Evolutionary conservation across 495 filamentous ascomycete species (phyloP), one percentile per base, ranked within the genome.

Genomic region (Cairneyella variabilis): DNA sequence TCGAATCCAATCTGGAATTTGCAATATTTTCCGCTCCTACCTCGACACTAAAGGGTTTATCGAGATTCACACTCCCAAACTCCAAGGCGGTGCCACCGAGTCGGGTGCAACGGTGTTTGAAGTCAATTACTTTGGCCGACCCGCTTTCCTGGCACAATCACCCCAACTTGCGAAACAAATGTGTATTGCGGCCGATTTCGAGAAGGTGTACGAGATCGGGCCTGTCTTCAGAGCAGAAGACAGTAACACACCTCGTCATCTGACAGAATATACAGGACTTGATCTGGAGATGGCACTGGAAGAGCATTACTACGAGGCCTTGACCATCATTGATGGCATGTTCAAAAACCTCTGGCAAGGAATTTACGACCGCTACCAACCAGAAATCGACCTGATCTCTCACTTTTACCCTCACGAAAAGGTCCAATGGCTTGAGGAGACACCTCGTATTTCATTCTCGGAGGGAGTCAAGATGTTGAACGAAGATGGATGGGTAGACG

Each of bases 161-260:
- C 92, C 92, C 5, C 92, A 97, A 69, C 70, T 97, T 22, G 87
- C 89, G 66, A 97, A 97, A 75, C 92, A 97, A 66, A 89, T 96
- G 86, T 81, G 84, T 64, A 91, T 97, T 48, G 90, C 91, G 16
- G 86, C 91, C 61, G 92, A 96, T 61, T 89, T 96, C 74, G 83
- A 88, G 50, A 85, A 81, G 37, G 92, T 97, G 7, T 96, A 90
- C 63, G 92, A 96, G 65, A 84, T 96, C 59, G 92, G 90, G 5
- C 85, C 92, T 5, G 92, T 97, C n/a, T 97, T 97, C 82, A 82
- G 92, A 64, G 92, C 92, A 2, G 92, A 97, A 71, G 91, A 97
- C 69, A 95, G 89, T 67, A 96, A 97, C 65, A 97, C 92, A 0
- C 91, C 95, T 64, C 84, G 92, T 28, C 92, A 97, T 72, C 78